Conservation (phyloP, 768 basidiomycete species). For the Lentinus tigrinus region DNA sequence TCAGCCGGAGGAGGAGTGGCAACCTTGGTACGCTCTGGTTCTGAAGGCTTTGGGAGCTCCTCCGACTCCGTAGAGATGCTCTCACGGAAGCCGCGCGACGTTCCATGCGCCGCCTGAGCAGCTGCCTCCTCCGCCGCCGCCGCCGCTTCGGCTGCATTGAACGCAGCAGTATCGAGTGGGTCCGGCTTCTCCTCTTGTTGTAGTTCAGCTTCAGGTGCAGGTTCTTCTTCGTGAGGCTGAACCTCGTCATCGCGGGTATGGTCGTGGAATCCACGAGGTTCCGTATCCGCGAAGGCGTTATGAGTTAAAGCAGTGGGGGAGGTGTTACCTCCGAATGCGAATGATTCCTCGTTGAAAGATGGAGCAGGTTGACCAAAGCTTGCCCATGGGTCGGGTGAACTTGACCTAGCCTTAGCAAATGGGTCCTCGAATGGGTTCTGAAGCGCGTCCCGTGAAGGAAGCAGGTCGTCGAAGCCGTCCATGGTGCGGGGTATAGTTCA, state of each 20-base stretch:
- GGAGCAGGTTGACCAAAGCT: conserved; percentile 44
- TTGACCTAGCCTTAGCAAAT: conserved; percentile 58
- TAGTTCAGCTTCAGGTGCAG: not conserved
- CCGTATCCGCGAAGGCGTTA: conserved; percentile 16
- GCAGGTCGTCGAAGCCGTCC: conserved; percentile 79
- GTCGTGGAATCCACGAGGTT: conserved; percentile 9
- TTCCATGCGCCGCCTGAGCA: conserved; percentile 4
- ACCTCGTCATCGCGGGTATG: not conserved
- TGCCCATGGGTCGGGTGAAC: conserved; percentile 78
- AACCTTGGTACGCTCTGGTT: conserved; percentile 9
- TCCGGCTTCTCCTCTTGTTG: conserved; percentile 27
- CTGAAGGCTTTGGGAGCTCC: conserved; percentile 1
- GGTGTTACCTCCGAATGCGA: conserved; percentile 21
- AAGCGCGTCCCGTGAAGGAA: conserved; percentile 58
- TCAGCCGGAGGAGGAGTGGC: conserved; percentile 10
- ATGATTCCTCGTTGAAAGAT: conserved; percentile 14
- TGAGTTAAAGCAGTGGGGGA: conserved; percentile 19
- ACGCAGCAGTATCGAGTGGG: conserved; percentile 42
- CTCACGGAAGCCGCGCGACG: conserved; percentile 23
- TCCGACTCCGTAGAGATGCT: conserved; percentile 24
- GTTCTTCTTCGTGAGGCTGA: not conserved
- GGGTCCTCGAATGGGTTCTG: conserved; percentile 79
- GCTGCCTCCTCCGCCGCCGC: conserved; percentile 12
- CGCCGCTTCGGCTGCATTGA: conserved; percentile 30
- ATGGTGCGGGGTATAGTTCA: conserved; percentile 33